Evolutionary conservation across 169 alveolate genomes (phyloP).

Genomic region (Plasmodium gonderi): DNA sequence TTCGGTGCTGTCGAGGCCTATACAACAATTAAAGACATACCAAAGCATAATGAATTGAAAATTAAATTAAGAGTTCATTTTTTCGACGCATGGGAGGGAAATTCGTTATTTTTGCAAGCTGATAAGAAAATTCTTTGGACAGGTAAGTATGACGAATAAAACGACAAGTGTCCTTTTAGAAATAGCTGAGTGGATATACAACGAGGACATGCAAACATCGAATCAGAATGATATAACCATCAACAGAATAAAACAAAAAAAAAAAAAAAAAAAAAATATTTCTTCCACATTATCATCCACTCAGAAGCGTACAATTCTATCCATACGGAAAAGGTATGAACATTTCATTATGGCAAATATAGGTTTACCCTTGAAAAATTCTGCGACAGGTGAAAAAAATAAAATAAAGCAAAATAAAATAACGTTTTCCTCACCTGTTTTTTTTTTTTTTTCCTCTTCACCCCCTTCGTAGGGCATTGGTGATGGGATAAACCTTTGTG

Average conservation of each 20-base stretch:
- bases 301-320: neutral
- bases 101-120: conserved; percentile 79
- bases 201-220: too few relatives aligned
- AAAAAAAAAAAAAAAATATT: neutral
- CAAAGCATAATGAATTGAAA: conserved; percentile 77
- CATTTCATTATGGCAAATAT: neutral
- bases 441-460: neutral
- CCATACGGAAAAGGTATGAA: neutral
- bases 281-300: neutral
- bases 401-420: neutral
- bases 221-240: neutral
- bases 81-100: conserved; percentile 88
- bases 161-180: neutral
- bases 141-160: neutral
- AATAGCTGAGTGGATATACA: too few relatives aligned
- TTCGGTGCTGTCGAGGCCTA: conserved; percentile 60
- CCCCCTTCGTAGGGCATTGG: neutral
- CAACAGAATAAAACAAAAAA: neutral
- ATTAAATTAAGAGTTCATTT: conserved; percentile 85
- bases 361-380: neutral
- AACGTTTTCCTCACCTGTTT: neutral
- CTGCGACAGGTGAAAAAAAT: neutral
- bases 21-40: conserved; percentile 46
- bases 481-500: conserved; percentile 49
- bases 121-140: conserved; percentile 83